Percentiles rank a stretch among this genome's conserved stretches.
Evolutionary conservation across 352 stramenopile species (phyloP).

Genomic region (Phytophthora niederhauseri): DNA sequence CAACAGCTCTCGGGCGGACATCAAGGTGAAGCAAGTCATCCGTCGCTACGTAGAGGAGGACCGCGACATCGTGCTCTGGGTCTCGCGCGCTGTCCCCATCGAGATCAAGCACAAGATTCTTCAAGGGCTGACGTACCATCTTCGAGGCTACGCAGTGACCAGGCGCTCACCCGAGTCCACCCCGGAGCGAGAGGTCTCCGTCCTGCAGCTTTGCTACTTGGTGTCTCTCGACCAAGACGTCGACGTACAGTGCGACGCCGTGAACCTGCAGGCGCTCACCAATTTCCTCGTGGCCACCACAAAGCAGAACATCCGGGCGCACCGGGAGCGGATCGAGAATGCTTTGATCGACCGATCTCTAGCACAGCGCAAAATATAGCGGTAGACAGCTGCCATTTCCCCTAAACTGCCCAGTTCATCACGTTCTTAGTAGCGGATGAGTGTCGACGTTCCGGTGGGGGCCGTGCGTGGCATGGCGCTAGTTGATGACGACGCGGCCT

Average conservation of each 20-base stretch:
- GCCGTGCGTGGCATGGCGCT: slow-evolving; percentile 32
- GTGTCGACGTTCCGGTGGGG: slow-evolving; percentile 13
- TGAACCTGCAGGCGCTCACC: slow-evolving; percentile 14
- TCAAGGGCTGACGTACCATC: slow-evolving; percentile 36
- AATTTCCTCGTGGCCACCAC: slow-evolving; percentile 26
- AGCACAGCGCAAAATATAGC: background rate
- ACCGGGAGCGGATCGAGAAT: slow-evolving; percentile 32
- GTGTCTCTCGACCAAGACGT: slow-evolving; percentile 26
- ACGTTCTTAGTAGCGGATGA: slow-evolving; percentile 5
- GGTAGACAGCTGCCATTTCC: background rate
- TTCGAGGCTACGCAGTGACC: slow-evolving; percentile 54
- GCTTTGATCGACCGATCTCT: slow-evolving; percentile 25
- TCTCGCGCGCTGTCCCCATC: slow-evolving; percentile 38
- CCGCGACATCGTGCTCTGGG: slow-evolving; percentile 52
- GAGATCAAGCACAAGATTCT: slow-evolving; percentile 54
- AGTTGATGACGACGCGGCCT: slow-evolving; percentile 16
- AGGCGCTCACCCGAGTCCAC: slow-evolving; percentile 16
- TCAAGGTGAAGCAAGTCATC: slow-evolving; percentile 56
- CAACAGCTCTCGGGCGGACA: slow-evolving; percentile 45
- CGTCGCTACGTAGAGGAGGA: slow-evolving; percentile 53
- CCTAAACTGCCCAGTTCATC: background rate
- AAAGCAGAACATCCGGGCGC: slow-evolving; percentile 23
- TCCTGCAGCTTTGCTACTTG: slow-evolving; percentile 26
- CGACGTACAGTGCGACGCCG: slow-evolving; percentile 3
- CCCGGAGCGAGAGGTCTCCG: slow-evolving; percentile 8